These are phyloP conservation scores for Rusavskia elegans DNA, from an alignment of 495 filamentous ascomycete genomes.

Conservation along the genomic window DNA sequence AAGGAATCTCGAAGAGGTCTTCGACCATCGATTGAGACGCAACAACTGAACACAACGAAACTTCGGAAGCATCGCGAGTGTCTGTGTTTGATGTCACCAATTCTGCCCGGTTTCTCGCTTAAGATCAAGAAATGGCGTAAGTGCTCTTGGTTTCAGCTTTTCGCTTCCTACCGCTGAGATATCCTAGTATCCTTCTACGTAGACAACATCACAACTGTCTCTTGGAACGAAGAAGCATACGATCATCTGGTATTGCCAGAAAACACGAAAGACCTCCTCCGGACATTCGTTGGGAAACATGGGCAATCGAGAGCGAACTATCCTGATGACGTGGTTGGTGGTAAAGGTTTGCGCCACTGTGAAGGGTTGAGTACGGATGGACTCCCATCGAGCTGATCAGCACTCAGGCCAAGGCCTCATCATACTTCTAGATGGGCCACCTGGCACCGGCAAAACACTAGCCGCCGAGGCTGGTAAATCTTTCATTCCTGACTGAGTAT, in stretches of 20 bases:
- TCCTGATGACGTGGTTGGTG: conserved; percentile 14
- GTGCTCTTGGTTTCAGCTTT: conserved; percentile 11
- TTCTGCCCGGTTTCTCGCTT: conserved; percentile 22
- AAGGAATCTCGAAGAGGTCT: no score
- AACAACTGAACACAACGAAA: conserved; percentile 13
- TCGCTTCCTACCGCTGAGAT: conserved; percentile 8
- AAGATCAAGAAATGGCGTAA: conserved; percentile 23
- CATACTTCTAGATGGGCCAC: conserved; percentile 14
- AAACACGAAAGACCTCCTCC: conserved; percentile 23
- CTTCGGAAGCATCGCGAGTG: conserved; percentile 7
- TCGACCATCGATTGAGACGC: conserved; percentile 10
- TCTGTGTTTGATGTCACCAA: conserved; percentile 21
- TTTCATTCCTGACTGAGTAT: no score
- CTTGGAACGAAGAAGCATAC: conserved; percentile 24
- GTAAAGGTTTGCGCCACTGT: background rate
- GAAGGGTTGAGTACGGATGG: no score
- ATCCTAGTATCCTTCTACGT: background rate
- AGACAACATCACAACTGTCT: conserved; percentile 15
- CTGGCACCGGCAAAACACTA: conserved; percentile 9
- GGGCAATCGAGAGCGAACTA: conserved; percentile 1
- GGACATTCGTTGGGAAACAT: conserved; percentile 25
- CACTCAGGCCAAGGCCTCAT: conserved; percentile 14
- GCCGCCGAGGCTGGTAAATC: background rate
- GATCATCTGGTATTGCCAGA: conserved; percentile 24
- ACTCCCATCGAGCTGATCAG: background rate